phyloP scores from a whole-genome alignment of 257 asterid genomes.

The Craterostigma plantagineum region DNA sequence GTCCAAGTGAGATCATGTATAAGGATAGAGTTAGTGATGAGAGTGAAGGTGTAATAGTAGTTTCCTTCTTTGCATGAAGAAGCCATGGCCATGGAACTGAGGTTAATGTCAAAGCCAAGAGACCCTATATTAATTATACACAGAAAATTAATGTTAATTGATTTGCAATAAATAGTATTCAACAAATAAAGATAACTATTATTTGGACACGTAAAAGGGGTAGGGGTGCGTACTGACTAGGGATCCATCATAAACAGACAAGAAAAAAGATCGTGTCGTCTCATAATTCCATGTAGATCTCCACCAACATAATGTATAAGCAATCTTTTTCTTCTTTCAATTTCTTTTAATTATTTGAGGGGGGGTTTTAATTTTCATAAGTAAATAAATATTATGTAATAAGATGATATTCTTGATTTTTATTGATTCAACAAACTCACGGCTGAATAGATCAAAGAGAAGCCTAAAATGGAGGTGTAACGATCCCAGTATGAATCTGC shows the following conservation, averaged over 20 bases:
- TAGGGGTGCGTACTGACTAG: no score
- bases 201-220: no score
- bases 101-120: constrained; percentile 53
- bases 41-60: constrained; percentile 7
- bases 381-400: neutral
- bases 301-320: no score
- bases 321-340: no score
- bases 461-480: constrained; percentile 37
- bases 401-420: neutral
- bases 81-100: constrained; percentile 46
- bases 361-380: neutral
- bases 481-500: constrained; percentile 76
- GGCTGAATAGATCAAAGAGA: constrained; percentile 41
- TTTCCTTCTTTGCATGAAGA: constrained; percentile 10
- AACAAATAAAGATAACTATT: neutral
- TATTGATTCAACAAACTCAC: constrained; percentile 18
- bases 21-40: constrained; percentile 45
- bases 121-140: no score
- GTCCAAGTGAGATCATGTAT: constrained; percentile 67
- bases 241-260: no score
- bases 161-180: no score
- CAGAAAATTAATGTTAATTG: no score
- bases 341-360: no score
- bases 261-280: no score
- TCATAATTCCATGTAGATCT: no score